Evolutionary conservation across 2,329 filamentous ascomycete genomes (phyloP).

Genomic region (Aspergillus sp.): DNA sequence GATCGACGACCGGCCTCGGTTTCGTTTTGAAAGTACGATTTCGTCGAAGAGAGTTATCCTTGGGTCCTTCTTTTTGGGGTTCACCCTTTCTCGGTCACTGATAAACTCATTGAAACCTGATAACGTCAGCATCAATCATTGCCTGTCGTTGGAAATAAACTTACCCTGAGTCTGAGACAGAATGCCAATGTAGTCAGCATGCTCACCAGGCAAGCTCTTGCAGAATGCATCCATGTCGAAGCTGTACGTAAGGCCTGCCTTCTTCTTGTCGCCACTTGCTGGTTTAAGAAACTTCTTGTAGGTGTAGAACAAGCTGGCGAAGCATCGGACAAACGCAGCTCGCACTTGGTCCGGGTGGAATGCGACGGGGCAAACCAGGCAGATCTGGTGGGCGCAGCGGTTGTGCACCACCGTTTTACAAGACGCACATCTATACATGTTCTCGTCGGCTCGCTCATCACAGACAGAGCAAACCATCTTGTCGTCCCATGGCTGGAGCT

Average conservation of each 20-base stretch:
- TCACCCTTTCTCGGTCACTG: conserved; percentile 59
- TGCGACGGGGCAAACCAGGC: conserved; percentile 64
- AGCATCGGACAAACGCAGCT: conserved; percentile 67
- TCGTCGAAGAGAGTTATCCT: conserved; percentile 63
- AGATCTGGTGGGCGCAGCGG: conserved; percentile 60
- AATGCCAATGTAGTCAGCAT: conserved; percentile 62
- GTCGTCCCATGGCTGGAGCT: conserved; percentile 45
- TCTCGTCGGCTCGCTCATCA: conserved; percentile 60
- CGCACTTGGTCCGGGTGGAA: conserved; percentile 67
- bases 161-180: conserved; percentile 64
- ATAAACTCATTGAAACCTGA: conserved; percentile 64
- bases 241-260: conserved; percentile 60
- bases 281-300: conserved; percentile 64
- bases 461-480: conserved; percentile 49
- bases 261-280: conserved; percentile 61
- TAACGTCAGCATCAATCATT: conserved; percentile 8
- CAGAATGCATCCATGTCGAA: conserved; percentile 69
- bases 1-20: conserved; percentile 58
- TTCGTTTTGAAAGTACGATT: conserved; percentile 64
- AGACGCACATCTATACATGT: conserved; percentile 49
- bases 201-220: conserved; percentile 63
- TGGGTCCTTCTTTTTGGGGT: conserved; percentile 53
- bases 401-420: conserved; percentile 57
- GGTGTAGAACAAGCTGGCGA: conserved; percentile 68
- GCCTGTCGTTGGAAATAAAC: conserved; percentile 3